These are phyloP conservation scores for Lactarius pseudohatsudake DNA, from an alignment of 768 basidiomycete species.

Conservation along the genomic window DNA sequence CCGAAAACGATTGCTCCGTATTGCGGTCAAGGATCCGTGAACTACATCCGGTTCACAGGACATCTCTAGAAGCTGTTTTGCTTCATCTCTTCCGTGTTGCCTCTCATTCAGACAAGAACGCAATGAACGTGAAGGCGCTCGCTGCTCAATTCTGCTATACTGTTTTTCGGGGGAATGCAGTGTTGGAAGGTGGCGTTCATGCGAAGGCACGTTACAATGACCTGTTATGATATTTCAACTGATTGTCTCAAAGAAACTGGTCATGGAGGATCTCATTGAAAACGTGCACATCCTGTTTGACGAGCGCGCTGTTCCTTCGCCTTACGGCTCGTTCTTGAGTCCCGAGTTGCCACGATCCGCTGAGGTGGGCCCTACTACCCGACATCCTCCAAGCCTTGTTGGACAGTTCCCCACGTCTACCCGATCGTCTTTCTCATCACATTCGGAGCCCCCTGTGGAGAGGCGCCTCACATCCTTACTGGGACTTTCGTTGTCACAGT, in stretches of 20 bases:
- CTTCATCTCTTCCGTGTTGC: not conserved
- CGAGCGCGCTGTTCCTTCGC: not conserved
- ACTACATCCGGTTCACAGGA: not conserved
- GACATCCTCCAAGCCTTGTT: not conserved
- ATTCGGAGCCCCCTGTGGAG: not conserved
- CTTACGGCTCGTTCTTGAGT: not conserved
- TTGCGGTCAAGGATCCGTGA: not conserved
- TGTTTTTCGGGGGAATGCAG: not conserved
- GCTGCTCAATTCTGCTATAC: not conserved
- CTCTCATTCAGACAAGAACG: not conserved
- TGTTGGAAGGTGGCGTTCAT: not conserved
- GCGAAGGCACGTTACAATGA: not conserved
- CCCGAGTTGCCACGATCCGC: not conserved
- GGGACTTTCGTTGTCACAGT: not conserved
- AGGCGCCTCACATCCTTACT: not conserved
- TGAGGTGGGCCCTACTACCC: not conserved
- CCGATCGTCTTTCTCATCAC: not conserved
- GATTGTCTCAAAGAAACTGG: no score
- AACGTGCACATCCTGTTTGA: not conserved
- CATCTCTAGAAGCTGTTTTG: not conserved
- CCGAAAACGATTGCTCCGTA: not conserved
- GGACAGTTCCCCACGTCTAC: not conserved
- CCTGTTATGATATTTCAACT: no score
- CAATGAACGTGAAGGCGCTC: not conserved
- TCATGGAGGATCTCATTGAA: not conserved